These are phyloP conservation scores for Tritrichomonas foetus DNA, from an alignment of 208 protist genomes.

Conservation along the genomic window DNA sequence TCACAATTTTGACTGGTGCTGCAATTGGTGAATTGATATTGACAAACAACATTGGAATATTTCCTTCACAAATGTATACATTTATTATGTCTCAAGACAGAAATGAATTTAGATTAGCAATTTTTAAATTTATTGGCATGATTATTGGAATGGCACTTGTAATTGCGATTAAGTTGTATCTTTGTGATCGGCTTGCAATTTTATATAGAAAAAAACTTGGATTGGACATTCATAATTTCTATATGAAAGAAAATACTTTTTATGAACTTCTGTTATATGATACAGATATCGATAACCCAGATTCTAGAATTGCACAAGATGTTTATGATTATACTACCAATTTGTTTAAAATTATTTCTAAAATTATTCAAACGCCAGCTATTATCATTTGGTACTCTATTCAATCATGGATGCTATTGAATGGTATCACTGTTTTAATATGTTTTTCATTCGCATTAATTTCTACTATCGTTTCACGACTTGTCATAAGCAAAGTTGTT, in stretches of 20 bases:
- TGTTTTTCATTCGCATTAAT: background rate
- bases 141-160: background rate
- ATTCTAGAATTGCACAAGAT: background rate
- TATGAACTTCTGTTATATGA: background rate
- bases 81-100: background rate
- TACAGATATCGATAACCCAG: conserved; percentile 21
- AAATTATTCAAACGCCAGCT: background rate
- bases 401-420: background rate
- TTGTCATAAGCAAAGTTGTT: background rate
- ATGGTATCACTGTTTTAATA: background rate
- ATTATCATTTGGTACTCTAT: background rate
- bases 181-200: background rate
- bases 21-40: background rate
- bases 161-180: background rate
- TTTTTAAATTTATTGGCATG: background rate
- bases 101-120: background rate
- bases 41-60: background rate
- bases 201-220: background rate
- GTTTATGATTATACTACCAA: background rate
- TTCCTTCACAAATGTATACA: background rate
- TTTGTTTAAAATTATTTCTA: background rate
- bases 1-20: background rate
- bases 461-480: background rate
- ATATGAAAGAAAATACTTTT: background rate
- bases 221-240: background rate